These are phyloP conservation scores for Cytospora paraplurivora DNA, from an alignment of 2,329 filamentous ascomycete genomes.

Conservation along the genomic window DNA sequence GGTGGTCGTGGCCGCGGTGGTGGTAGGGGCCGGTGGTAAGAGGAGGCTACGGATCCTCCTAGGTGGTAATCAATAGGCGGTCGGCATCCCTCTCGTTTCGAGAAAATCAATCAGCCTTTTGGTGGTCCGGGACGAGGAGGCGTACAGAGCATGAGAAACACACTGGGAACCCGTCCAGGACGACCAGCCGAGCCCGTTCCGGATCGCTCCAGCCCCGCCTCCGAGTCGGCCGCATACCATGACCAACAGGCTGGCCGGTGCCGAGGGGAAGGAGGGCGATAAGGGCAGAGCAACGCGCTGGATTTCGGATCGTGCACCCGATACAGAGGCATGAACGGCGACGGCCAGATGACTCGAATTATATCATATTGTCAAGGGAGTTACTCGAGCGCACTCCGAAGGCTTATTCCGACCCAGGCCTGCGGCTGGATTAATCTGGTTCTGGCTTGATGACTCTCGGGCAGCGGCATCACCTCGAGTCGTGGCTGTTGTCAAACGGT, in stretches of 20 bases:
- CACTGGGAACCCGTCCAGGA: too few relatives aligned
- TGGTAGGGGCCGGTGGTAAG: not conserved
- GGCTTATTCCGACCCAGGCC: too few relatives aligned
- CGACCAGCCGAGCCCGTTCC: too few relatives aligned
- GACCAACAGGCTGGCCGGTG: too few relatives aligned
- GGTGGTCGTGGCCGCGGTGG: slow-evolving; percentile 5
- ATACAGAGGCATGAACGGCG: too few relatives aligned
- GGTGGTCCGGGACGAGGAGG: not conserved
- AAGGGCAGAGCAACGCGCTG: too few relatives aligned
- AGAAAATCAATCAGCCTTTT: not conserved
- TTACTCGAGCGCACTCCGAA: too few relatives aligned
- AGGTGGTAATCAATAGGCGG: not conserved
- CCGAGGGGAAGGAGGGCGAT: too few relatives aligned
- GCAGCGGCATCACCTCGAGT: not conserved
- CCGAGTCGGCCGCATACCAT: too few relatives aligned
- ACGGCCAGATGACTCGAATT: too few relatives aligned
- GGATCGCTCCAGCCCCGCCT: too few relatives aligned
- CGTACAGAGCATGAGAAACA: not conserved
- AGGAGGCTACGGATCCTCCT: not conserved
- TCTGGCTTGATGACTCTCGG: not conserved
- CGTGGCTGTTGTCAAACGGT: not conserved
- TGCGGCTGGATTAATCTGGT: not conserved
- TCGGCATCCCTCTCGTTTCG: not conserved
- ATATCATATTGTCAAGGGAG: not conserved
- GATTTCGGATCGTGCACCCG: too few relatives aligned